These are phyloP conservation scores for Cynanchum wilfordii DNA, from an alignment of 257 asterid species.

Conservation along the genomic window DNA sequence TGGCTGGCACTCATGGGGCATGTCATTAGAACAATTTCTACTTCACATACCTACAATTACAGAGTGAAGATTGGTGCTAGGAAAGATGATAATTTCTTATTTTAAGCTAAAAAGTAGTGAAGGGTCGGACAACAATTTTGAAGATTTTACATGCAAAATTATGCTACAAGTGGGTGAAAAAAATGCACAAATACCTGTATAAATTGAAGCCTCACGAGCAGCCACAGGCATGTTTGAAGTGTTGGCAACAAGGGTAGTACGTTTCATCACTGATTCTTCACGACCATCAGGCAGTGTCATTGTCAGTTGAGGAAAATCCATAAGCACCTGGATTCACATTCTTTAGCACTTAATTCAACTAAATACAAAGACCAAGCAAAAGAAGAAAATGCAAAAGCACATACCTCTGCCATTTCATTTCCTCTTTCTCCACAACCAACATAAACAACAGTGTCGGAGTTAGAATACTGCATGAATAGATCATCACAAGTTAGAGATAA, in stretches of 20 bases:
- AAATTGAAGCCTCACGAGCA: conserved; percentile 99
- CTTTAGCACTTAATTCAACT: conserved; percentile 1
- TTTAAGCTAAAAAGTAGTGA: conserved; percentile 1
- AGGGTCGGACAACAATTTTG: conserved; percentile 2
- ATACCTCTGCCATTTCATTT: conserved; percentile 99
- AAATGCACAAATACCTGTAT: conserved; percentile 51
- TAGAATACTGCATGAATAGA: conserved; percentile 72
- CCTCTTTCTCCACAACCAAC: conserved; percentile 99
- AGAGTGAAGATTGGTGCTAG: not conserved
- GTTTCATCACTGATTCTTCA: conserved; percentile 99
- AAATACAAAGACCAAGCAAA: conserved; percentile 14
- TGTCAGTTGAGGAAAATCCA: conserved; percentile 99
- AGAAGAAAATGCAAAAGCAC: conserved; percentile 18
- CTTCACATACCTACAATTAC: not conserved
- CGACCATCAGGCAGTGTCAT: conserved; percentile 99
- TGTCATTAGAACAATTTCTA: not conserved
- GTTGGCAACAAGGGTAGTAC: conserved; percentile 98
- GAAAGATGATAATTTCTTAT: too few species aligned
- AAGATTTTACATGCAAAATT: not conserved
- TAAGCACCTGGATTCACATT: conserved; percentile 66
- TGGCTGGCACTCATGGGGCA: not conserved
- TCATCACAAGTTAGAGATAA: conserved; percentile 15
- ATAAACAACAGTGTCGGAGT: conserved; percentile 94
- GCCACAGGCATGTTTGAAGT: conserved; percentile 99
- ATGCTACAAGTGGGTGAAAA: not conserved